Conservation (phyloP, 768 basidiomycete species). For the Mycena latifolia region DNA sequence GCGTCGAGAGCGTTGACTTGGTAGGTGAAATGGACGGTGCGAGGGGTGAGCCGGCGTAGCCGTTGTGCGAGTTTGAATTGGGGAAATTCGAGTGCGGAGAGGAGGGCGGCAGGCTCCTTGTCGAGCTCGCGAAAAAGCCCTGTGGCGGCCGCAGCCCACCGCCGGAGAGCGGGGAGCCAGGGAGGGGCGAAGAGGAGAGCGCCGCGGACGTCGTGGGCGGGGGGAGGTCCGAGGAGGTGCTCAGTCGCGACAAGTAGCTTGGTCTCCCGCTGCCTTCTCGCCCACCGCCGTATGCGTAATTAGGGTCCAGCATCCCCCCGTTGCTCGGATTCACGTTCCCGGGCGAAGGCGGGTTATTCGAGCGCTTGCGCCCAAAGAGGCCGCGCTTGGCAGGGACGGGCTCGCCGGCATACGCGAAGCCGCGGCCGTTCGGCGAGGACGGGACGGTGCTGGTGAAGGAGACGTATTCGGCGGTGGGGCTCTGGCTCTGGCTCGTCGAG, state of each 20-base stretch:
- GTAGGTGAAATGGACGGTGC: slow-evolving; percentile 19
- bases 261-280: not conserved
- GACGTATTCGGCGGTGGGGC: slow-evolving; percentile 30
- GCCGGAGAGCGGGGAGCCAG: not conserved
- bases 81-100: not conserved
- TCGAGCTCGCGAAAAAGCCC: not conserved
- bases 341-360: not conserved
- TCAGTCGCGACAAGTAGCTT: slow-evolving; percentile 16
- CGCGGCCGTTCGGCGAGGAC: slow-evolving; percentile 28
- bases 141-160: not conserved
- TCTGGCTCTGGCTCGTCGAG: too few species aligned
- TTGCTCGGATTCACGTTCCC: too few species aligned
- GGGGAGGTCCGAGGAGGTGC: slow-evolving; percentile 24
- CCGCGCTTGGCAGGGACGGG: too few species aligned
- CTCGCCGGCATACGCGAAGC: slow-evolving; percentile 31
- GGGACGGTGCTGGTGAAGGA: slow-evolving; percentile 23
- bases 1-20: not conserved
- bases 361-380: slow-evolving; percentile 29
- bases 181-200: too few species aligned
- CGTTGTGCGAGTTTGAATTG: not conserved
- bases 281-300: not conserved
- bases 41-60: slow-evolving; percentile 13
- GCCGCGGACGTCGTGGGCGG: too few species aligned
- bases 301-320: not conserved
- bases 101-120: slow-evolving; percentile 21